Evolutionary conservation across 192 early-diverging fungal genomes (phyloP).

Genomic region (Podila minutissima): DNA sequence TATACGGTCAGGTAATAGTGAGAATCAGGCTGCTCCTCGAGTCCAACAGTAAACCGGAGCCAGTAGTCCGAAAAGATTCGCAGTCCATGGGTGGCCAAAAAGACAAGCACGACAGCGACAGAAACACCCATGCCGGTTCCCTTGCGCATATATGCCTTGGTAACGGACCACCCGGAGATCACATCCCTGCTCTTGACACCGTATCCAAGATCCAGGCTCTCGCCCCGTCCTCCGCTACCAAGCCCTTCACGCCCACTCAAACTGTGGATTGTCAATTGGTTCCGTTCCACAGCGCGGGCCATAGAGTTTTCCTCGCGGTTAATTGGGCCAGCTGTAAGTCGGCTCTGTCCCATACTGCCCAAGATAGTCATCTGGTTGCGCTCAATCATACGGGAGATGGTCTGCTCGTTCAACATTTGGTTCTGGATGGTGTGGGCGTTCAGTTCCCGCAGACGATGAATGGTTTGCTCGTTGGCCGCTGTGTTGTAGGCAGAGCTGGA

Average conservation of each 20-base stretch:
- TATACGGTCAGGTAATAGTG: slow-evolving; percentile 65
- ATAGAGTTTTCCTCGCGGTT: slow-evolving; percentile 65
- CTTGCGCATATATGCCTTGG: slow-evolving; percentile 51
- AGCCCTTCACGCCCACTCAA: slow-evolving; percentile 59
- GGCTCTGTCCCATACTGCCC: slow-evolving; percentile 53
- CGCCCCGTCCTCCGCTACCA: slow-evolving; percentile 48
- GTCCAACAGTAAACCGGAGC: slow-evolving; percentile 48
- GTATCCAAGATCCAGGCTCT: slow-evolving; percentile 41
- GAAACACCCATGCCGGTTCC: slow-evolving; percentile 61
- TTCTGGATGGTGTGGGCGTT: slow-evolving; percentile 67
- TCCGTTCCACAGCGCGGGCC: slow-evolving; percentile 72
- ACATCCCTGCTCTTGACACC: slow-evolving; percentile 46
- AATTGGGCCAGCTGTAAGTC: slow-evolving; percentile 26
- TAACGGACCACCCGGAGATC: slow-evolving; percentile 37
- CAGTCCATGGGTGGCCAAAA: slow-evolving; percentile 69
- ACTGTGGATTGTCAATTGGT: slow-evolving; percentile 79
- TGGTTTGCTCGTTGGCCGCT: slow-evolving; percentile 55
- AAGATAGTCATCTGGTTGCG: slow-evolving; percentile 69
- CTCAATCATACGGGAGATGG: slow-evolving; percentile 79
- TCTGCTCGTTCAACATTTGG: slow-evolving; percentile 70
- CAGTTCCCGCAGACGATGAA: slow-evolving; percentile 61
- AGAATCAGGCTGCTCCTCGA: slow-evolving; percentile 35
- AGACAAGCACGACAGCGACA: slow-evolving; percentile 57
- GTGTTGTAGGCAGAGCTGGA: slow-evolving; percentile 19
- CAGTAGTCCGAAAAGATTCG: slow-evolving; percentile 67